Evolutionary conservation across 2,329 filamentous ascomycete genomes (phyloP), one percentile per base, ranked within the genome.

Genomic region (Ophiostoma triangulosporum): DNA sequence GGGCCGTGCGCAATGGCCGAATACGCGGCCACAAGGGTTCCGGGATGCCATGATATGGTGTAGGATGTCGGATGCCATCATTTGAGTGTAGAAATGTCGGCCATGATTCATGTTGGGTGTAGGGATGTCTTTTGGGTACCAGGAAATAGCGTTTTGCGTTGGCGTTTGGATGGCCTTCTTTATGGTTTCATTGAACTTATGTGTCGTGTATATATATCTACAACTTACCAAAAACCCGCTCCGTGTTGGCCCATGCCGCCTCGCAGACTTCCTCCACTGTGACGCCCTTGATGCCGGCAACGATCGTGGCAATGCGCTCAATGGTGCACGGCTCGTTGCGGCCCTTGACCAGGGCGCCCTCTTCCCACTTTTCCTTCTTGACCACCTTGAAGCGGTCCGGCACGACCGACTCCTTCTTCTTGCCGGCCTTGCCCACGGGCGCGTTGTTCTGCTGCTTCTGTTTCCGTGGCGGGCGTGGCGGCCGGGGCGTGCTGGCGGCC

Each of bases 291-390:
- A 97, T 84, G 40, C 77, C 81, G 1, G 93, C 91, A 59, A 98
- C 83, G 51, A 91, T 87, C 66, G 84, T 82, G n/a, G 88, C 93
- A 14, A 98, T 86, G 52, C 84, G 81, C 59, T 84, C 81, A 59
- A 98, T 96, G 52, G 79, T 84, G 61, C 85, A 90, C 9, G 91
- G 88, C 68, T 98, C 93, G 64, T 98, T 98, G 56, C 93, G 80
- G 0, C 91, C 88, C 70, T 97, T 98, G 52, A 98, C 79, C 86
- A 96, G 91, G 38, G 76, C 76, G 0, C 90, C 91, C 62, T 87
- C 81, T 45, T 80, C 78, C 84, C 89, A 98, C 66, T 87, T 95
- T 70, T 98, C 93, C 70, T 95, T 97, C 75, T 97, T 98, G 29
- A 96, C 85, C 4, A 83, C 75, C 68, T 86, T 94, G 61, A 84